phyloP scores from a whole-genome alignment of 2,329 filamentous ascomycete genomes.

The Alternaria postmessia region DNA sequence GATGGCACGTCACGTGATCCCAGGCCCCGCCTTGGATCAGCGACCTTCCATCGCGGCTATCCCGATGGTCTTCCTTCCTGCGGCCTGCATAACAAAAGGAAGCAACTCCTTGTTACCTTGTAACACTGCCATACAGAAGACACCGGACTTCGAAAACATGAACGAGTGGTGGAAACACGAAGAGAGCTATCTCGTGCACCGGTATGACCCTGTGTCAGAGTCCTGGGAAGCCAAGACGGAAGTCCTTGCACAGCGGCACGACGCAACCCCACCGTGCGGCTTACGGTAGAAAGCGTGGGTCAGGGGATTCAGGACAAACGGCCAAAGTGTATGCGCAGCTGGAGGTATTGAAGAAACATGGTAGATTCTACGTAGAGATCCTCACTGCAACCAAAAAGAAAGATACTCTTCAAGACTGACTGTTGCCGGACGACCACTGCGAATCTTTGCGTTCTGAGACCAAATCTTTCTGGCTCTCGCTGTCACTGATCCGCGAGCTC shows the following conservation, averaged over 20 bases:
- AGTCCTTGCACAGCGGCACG: background rate
- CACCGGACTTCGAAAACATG: background rate
- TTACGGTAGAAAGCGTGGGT: background rate
- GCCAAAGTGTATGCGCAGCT: background rate
- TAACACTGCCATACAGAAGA: background rate
- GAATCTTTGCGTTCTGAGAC: background rate
- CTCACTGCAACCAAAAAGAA: background rate
- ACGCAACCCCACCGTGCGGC: background rate
- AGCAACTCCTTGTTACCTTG: too few relatives aligned
- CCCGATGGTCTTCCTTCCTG: too few relatives aligned
- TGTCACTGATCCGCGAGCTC: conserved; percentile 2
- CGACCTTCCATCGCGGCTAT: too few relatives aligned
- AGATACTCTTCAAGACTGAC: background rate
- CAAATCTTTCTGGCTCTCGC: conserved; percentile 13
- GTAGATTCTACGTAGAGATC: background rate
- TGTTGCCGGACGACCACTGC: background rate
- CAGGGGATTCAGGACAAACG: background rate
- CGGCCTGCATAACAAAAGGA: too few relatives aligned
- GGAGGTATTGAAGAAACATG: background rate
- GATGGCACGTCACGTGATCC: too few relatives aligned
- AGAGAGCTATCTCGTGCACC: background rate
- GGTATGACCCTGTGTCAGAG: background rate
- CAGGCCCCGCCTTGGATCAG: too few relatives aligned
- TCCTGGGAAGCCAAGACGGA: background rate
- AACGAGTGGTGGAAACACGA: background rate